Conservation (phyloP, 805 yeast species). For the Starmerella bombicola region DNA sequence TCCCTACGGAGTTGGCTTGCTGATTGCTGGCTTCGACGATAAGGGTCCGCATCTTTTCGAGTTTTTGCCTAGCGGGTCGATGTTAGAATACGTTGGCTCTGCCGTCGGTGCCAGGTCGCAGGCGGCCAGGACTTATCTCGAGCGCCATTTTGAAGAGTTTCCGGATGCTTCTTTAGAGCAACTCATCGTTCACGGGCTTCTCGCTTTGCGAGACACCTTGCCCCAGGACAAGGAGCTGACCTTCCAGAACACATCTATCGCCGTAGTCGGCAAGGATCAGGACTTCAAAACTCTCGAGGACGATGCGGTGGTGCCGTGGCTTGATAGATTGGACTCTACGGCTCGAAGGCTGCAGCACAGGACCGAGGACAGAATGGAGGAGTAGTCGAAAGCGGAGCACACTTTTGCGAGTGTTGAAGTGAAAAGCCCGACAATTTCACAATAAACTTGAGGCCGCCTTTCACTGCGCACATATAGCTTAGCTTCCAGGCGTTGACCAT, state of each 20-base stretch:
- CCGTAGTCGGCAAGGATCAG: slow-evolving; percentile 75
- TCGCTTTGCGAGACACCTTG: slow-evolving; percentile 84
- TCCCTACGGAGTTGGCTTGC: slow-evolving; percentile 94
- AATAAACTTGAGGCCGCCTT: no score
- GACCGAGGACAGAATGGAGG: slow-evolving; percentile 18
- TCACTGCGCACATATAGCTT: no score
- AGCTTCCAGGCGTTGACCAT: no score
- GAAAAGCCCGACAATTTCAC: no score
- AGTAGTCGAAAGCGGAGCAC: no score
- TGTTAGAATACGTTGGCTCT: slow-evolving; percentile 79
- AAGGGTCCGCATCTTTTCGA: slow-evolving; percentile 89
- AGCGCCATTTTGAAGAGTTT: slow-evolving; percentile 65
- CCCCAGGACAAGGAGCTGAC: slow-evolving; percentile 89
- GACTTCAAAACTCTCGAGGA: slow-evolving; percentile 73
- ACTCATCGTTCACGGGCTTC: slow-evolving; percentile 72
- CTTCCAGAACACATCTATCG: slow-evolving; percentile 72
- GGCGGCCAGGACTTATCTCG: slow-evolving; percentile 93
- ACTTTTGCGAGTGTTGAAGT: no score
- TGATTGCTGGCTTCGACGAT: slow-evolving; percentile 83
- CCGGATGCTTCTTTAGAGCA: slow-evolving; percentile 51
- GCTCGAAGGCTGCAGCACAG: slow-evolving; percentile 38
- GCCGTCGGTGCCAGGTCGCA: slow-evolving; percentile 98
- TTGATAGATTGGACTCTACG: slow-evolving; percentile 57
- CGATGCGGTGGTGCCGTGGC: slow-evolving; percentile 74
- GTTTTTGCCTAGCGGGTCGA: slow-evolving; percentile 92